A percentile compares a stretch with the other conserved stretches of the same genome.
phyloP scores from a whole-genome alignment of 495 filamentous ascomycete species.

The Penicillium salamii region DNA sequence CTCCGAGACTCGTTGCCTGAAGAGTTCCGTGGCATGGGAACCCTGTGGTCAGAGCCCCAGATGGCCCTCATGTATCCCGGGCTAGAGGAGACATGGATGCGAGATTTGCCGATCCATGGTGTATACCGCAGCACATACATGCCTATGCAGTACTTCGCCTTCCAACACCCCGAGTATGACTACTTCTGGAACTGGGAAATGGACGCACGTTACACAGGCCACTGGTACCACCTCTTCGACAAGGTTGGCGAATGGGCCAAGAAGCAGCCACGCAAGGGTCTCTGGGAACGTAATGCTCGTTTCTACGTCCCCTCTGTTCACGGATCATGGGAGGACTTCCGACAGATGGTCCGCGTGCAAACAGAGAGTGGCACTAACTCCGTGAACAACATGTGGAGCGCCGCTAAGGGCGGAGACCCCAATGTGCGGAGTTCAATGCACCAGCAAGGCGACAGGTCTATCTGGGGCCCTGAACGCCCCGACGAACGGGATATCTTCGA shows the following conservation, averaged over 20 bases:
- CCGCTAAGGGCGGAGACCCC: slow-evolving; percentile 35
- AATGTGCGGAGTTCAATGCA: slow-evolving; percentile 36
- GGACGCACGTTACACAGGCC: slow-evolving; percentile 94
- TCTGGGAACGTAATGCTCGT: slow-evolving; percentile 90
- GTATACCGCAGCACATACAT: slow-evolving; percentile 89
- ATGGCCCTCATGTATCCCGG: slow-evolving; percentile 86
- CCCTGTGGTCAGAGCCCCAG: slow-evolving; percentile 88
- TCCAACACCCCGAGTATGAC: slow-evolving; percentile 89
- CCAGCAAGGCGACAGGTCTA: slow-evolving; percentile 61
- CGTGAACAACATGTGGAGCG: slow-evolving; percentile 69
- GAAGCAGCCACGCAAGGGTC: slow-evolving; percentile 79
- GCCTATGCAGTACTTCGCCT: slow-evolving; percentile 90
- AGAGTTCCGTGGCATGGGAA: slow-evolving; percentile 86
- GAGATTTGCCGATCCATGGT: slow-evolving; percentile 78
- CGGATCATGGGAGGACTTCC: slow-evolving; percentile 89
- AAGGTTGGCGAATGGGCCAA: slow-evolving; percentile 72
- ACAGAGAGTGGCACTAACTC: slow-evolving; percentile 76
- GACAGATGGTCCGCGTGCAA: slow-evolving; percentile 86
- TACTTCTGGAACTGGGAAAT: slow-evolving; percentile 99
- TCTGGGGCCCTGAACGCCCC: slow-evolving; percentile 85
- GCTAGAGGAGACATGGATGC: slow-evolving; percentile 68
- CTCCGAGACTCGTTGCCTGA: slow-evolving; percentile 71
- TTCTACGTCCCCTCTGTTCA: slow-evolving; percentile 91
- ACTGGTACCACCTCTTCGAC: slow-evolving; percentile 87
- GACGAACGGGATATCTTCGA: slow-evolving; percentile 64